Evolutionary conservation across 495 filamentous ascomycete species (phyloP).

Genomic region (Aspergillus homomorphus): DNA sequence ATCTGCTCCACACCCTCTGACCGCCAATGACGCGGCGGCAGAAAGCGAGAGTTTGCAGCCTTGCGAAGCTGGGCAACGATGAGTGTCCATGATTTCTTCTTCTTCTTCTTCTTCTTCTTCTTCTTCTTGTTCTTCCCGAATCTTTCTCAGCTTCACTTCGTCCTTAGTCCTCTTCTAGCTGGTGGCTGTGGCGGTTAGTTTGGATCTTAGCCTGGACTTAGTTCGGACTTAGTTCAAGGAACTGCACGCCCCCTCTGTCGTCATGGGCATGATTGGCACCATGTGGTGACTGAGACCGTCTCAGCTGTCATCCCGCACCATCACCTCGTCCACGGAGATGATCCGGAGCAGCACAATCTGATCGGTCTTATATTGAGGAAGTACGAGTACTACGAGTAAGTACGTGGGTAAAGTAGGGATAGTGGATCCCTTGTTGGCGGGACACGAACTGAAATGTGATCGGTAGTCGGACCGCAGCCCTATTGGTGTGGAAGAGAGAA

Average conservation of each 20-base stretch:
- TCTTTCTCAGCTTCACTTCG: too few species aligned
- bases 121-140: too few species aligned
- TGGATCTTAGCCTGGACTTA: background rate
- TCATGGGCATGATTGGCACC: constrained; percentile 11
- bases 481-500: background rate
- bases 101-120: too few species aligned
- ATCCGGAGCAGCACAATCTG: background rate
- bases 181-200: background rate
- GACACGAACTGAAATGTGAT: background rate
- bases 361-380: background rate
- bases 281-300: constrained; percentile 3
- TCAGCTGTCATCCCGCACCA: constrained; percentile 5
- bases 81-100: too few species aligned
- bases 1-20: background rate
- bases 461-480: background rate
- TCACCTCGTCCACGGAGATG: constrained; percentile 1
- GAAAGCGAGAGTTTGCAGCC: constrained; percentile 16
- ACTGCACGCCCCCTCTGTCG: constrained; percentile 1
- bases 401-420: background rate
- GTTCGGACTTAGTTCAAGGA: background rate
- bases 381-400: too few species aligned
- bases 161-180: too few species aligned
- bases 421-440: background rate
- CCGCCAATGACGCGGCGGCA: constrained; percentile 1
- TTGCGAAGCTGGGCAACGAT: constrained; percentile 22